These are phyloP conservation scores for Fagus crenata DNA, from an alignment of 306 rosid genomes.

Conservation along the genomic window DNA sequence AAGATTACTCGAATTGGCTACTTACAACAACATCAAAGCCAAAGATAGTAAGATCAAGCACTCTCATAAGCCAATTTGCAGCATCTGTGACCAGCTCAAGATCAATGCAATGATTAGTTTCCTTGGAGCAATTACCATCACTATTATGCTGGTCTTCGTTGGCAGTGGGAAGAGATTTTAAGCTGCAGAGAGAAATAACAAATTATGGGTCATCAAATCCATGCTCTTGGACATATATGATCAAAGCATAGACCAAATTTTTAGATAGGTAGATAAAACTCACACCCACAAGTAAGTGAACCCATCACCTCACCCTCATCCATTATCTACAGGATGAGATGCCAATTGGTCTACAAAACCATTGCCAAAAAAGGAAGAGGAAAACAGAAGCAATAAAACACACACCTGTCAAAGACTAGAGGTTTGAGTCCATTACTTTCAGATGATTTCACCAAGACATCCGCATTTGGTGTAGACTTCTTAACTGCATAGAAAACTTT, in stretches of 20 bases:
- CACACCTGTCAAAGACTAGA: constrained; percentile 66
- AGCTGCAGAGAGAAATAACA: constrained; percentile 34
- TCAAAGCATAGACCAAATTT: neutral
- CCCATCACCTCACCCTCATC: neutral
- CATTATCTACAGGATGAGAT: neutral
- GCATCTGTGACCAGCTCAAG: constrained; percentile 57
- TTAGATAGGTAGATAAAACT: neutral
- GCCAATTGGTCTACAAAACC: neutral
- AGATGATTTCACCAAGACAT: constrained; percentile 47
- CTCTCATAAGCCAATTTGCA: constrained; percentile 67
- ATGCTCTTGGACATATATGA: neutral
- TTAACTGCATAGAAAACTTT: constrained; percentile 74
- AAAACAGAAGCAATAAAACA: constrained; percentile 15
- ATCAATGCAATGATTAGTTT: constrained; percentile 44
- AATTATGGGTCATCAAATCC: neutral
- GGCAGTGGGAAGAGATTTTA: constrained; percentile 68
- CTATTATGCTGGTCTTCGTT: constrained; percentile 31
- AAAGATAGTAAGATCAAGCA: constrained; percentile 68
- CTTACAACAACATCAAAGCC: constrained; percentile 89
- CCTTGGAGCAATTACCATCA: constrained; percentile 20
- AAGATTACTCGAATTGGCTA: constrained; percentile 1
- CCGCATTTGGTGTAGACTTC: constrained; percentile 78
- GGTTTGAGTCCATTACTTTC: constrained; percentile 59
- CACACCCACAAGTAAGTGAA: neutral
- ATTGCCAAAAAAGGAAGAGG: neutral